Conservation (phyloP, 1,139 yeast species). For the Taphrina populina region DNA sequence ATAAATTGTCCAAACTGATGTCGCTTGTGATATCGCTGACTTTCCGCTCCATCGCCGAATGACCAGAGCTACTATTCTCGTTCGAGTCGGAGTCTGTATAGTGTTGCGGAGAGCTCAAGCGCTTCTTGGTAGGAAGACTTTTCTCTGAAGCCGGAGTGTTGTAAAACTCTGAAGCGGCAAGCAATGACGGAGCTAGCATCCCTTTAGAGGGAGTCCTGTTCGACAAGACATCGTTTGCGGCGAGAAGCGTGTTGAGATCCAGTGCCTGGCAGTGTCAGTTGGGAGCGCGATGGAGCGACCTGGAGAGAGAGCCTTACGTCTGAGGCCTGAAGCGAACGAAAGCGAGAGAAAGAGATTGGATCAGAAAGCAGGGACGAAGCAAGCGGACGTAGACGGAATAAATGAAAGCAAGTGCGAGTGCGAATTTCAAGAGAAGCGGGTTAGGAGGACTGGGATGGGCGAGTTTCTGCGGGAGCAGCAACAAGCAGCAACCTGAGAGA, state of each 20-base stretch:
- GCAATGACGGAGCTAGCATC: conserved; percentile 21
- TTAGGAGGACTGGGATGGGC: too few relatives aligned
- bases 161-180: conserved; percentile 13
- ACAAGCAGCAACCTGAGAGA: too few relatives aligned
- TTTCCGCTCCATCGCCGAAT: conserved; percentile 13
- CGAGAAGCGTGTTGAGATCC: conserved; percentile 34
- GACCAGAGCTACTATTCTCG: neutral
- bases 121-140: conserved; percentile 13
- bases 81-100: neutral
- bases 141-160: conserved; percentile 13
- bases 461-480: too few relatives aligned
- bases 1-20: conserved; percentile 31
- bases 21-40: conserved; percentile 29
- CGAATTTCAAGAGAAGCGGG: too few relatives aligned
- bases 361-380: too few relatives aligned
- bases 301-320: too few relatives aligned
- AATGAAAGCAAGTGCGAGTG: too few relatives aligned
- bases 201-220: conserved; percentile 6
- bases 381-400: too few relatives aligned
- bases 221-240: conserved; percentile 21
- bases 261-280: conserved; percentile 18
- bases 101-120: conserved; percentile 4
- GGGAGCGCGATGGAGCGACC: too few relatives aligned
- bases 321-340: too few relatives aligned
- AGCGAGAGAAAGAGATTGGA: too few relatives aligned